Base-by-base conservation (phyloP, 2,329 filamentous ascomycete species). In the Phialemoniopsis sp. region DNA sequence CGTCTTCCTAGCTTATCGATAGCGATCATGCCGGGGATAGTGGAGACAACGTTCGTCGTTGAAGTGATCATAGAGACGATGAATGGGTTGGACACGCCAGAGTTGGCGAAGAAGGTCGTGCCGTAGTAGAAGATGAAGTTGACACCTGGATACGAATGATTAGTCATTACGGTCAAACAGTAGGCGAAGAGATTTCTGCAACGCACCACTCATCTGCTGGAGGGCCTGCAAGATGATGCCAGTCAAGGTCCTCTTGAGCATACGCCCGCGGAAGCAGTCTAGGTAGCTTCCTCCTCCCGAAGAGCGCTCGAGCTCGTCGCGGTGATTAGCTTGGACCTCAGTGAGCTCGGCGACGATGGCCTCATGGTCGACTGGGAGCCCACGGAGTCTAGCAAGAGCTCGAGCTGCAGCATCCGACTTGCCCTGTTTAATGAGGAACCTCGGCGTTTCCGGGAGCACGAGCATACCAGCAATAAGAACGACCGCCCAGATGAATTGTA, bases 91-190 rank as follows among this genome's bases (percentile, higher is more conserved):
- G 56, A 47, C 52, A 88, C 82, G 37, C 76, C 76, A 28, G 80
- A 75, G 36, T 77, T 72, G 53, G 78, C 67, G 67, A 89, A 83
- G 73, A 88, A 87, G 31, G 80, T 76, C 31, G 81, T 82, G 35
- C 81, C 82, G 57, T 76, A 82, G 60, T 82, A 81, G 68, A 85
- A 87, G 64, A 87, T 80, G 62, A 87, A 87, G 69, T 88, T 87
- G 58, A 87, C 55, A 40, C 60, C 71, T 8, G 73, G 65, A 55
- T n/a, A n/a, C n/a, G n/a, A n/a, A n/a, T n/a, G n/a, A n/a, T n/a
- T n/a, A n/a, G n/a, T n/a, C n/a, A n/a, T n/a, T n/a, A n/a, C n/a
- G n/a, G n/a, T n/a, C n/a, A n/a, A n/a, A n/a, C n/a, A n/a, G n/a
- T n/a, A n/a, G n/a, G n/a, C n/a, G n/a, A n/a, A n/a, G n/a, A n/a